phyloP scores from a whole-genome alignment of 108 stramenopile genomes.

The Discostella pseudostelligera region DNA sequence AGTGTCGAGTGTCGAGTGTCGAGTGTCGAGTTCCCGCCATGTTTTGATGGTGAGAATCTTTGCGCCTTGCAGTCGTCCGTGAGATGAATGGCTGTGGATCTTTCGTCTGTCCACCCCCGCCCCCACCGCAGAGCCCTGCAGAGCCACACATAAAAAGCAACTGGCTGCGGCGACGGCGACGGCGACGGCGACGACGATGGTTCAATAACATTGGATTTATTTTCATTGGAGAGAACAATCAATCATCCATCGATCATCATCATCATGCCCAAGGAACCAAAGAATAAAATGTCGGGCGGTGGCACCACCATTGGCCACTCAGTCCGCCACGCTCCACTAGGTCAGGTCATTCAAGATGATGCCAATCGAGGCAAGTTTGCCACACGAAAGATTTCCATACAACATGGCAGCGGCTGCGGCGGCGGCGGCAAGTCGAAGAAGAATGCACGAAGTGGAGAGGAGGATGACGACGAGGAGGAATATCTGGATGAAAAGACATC shows the following conservation, averaged over 20 bases:
- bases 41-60: no score
- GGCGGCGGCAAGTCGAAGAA: background rate
- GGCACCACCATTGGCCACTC: slow-evolving; percentile 16
- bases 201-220: no score
- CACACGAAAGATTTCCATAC: slow-evolving; percentile 34
- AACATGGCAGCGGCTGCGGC: background rate
- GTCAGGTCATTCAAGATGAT: slow-evolving; percentile 82
- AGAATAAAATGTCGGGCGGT: slow-evolving; percentile 18
- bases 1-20: no score
- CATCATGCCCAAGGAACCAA: slow-evolving; percentile 43
- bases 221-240: background rate
- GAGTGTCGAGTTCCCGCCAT: no score
- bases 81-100: no score
- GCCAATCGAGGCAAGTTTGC: slow-evolving; percentile 69
- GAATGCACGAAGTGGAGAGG: slow-evolving; percentile 6
- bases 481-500: slow-evolving; percentile 66
- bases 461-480: slow-evolving; percentile 48
- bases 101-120: no score
- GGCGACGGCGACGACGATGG: no score
- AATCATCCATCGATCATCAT: background rate
- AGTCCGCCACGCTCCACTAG: slow-evolving; percentile 76
- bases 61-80: no score
- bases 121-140: no score
- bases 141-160: no score
- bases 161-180: no score